Conservation (phyloP, 2,329 filamentous ascomycete species). For the Cercospora zeina region DNA sequence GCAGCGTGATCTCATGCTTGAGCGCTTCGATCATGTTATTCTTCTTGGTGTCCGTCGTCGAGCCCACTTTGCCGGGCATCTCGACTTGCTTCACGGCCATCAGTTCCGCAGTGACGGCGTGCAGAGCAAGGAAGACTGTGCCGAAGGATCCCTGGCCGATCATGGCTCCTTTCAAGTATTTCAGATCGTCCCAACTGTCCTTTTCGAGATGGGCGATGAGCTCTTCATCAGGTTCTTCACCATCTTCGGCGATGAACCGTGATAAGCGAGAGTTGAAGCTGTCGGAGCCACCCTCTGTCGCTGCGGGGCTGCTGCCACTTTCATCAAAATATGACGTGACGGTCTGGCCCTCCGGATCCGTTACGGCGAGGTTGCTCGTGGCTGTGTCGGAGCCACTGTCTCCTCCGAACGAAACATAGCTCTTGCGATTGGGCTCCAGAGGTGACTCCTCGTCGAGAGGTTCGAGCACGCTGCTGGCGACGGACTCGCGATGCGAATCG, state of each 20-base stretch:
- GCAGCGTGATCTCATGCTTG: conserved; percentile 91
- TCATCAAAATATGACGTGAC: conserved; percentile 82
- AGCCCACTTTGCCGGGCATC: conserved; percentile 75
- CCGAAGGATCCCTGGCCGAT: conserved; percentile 98
- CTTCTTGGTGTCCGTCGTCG: conserved; percentile 82
- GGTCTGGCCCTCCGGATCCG: conserved; percentile 72
- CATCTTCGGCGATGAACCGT: conserved; percentile 82
- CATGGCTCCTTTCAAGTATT: conserved; percentile 98
- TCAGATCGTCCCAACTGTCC: conserved; percentile 93
- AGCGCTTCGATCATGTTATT: conserved; percentile 97
- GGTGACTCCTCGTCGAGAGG: conserved; percentile 88
- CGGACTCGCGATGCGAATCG: conserved; percentile 75
- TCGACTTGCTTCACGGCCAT: conserved; percentile 99
- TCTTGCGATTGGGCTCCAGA: conserved; percentile 85
- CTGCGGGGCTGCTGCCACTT: conserved; percentile 64
- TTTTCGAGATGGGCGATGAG: conserved; percentile 85
- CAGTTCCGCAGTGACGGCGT: conserved; percentile 93
- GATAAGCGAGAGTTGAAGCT: conserved; percentile 81
- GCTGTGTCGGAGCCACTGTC: conserved; percentile 67
- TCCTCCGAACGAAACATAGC: conserved; percentile 81
- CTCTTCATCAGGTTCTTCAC: conserved; percentile 87
- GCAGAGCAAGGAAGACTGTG: conserved; percentile 89
- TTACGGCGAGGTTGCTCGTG: conserved; percentile 70
- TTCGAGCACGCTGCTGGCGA: conserved; percentile 84
- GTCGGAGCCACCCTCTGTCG: conserved; percentile 51